Evolutionary conservation across 345 rosid genomes (phyloP), one percentile per base, ranked within the genome.

Genomic region (Dovyalis caffra): DNA sequence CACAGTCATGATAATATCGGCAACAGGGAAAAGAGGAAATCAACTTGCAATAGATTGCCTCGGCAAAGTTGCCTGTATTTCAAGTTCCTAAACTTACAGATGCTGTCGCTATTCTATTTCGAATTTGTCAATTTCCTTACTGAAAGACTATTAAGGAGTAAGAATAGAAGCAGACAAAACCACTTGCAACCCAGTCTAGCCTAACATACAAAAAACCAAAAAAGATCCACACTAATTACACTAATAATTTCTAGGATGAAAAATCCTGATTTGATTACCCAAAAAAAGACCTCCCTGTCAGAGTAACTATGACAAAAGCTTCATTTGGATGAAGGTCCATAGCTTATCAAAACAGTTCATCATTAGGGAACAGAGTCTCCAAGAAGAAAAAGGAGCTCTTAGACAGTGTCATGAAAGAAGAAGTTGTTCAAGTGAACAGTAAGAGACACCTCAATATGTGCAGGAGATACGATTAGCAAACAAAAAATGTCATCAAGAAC

Each of bases 261-360:
- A 23, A 5, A 28, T 56, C 61, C 11, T 23, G 18, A 9, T 18
- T 51, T 51, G 23, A 20, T 51, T 51, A 51, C 5, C 34, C 29
- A 34, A 18, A 28, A 43, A 32, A 64, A 11, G 20, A 70, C 64
- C 66, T 68, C 85, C 91, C 92, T 81, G 87, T 90, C 90, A 87
- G 91, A 83, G 91, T 86, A 90, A 90, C 97, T 91, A 94, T 88
- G 97, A 94, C 91, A 85, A 78, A 74, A 72, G 91, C 91, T 76
- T 83, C 97, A 90, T 78, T 23, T 84, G 92, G 92, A 90, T 74
- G 31, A 68, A 57, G 65, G 81, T 76, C 95, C 91, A 87, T 87
- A 85, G 92, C 97, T 74, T 71, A 82, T 18, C 32, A 64, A n/a
- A 80, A 74, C 3, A 34, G 28, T 75, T 89, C 92, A 76, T 90